Conservation (phyloP, 768 basidiomycete species). For the Psilocybe tampanensis region DNA sequence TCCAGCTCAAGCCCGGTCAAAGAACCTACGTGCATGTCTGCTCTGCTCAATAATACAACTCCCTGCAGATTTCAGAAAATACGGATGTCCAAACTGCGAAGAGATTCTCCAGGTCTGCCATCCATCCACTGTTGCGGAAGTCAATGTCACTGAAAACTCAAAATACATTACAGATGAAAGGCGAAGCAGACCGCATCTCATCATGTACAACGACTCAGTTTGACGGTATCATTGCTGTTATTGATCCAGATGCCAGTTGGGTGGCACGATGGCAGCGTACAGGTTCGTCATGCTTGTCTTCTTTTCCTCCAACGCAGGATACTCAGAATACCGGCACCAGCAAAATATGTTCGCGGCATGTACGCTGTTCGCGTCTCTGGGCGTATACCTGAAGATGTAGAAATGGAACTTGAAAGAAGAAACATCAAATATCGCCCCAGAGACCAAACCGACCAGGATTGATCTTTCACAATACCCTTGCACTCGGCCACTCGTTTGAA, state of each 20-base stretch:
- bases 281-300: constrained; percentile 53
- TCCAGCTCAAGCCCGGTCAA: constrained; percentile 64
- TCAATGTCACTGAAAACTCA: too few species aligned
- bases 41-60: constrained; percentile 91
- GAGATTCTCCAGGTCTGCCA: constrained; percentile 85
- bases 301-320: background rate
- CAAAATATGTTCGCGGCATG: constrained; percentile 88
- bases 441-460: constrained; percentile 80
- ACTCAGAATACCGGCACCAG: constrained; percentile 40
- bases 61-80: constrained; percentile 78
- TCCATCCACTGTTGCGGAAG: background rate
- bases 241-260: constrained; percentile 90
- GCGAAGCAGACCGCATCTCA: constrained; percentile 77
- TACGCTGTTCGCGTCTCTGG: constrained; percentile 92
- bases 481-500: background rate
- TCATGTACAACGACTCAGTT: constrained; percentile 91
- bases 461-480: constrained; percentile 9
- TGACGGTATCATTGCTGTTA: constrained; percentile 88
- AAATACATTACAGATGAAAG: constrained; percentile 84
- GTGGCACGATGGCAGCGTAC: constrained; percentile 96
- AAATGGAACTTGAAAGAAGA: constrained; percentile 74
- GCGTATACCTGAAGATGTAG: constrained; percentile 83
- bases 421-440: constrained; percentile 86
- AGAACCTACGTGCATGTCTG: constrained; percentile 85
- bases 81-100: constrained; percentile 97